Base-by-base conservation (phyloP, 108 stramenopile species). In the Bacterosira constricta region DNA sequence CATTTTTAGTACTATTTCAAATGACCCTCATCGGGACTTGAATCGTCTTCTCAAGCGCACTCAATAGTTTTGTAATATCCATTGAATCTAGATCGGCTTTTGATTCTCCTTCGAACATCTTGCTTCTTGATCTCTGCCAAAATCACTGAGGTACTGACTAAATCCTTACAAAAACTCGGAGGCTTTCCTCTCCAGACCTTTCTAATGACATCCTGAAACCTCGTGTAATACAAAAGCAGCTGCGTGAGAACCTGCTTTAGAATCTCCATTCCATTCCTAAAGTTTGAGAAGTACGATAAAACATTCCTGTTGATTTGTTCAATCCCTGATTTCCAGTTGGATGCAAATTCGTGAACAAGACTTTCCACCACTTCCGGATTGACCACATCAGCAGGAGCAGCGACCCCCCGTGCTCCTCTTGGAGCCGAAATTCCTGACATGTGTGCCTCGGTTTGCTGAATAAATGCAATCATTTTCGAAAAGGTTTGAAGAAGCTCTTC, bases 221-320 rank as follows among this genome's bases (percentile, higher is more conserved):
- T 72, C 18, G 97, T 98, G 82, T 98, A 98, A 76, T 98, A 98
- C 35, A 98, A 72, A 2, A 99, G 86, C 23, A 98, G 77, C 75
- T 98, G 98, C 35, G 97, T 98, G 60, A 98, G 72, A 13, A 96
- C 96, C 83, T 98, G 96, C 85, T 99, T 99, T 37, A 99, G 82
- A 60, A 99, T 96, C 63, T 98, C 99, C 97, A 98, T 97, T 18
- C 97, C 97, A 71, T 98, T 97, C 17, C 94, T 80, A 85, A 97
- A 97, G 81, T 99, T 98, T 32, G 95, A 93, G 85, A 98, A 99
- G 63, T 93, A 97, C 11, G 87, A 83, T 26, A 98, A 73, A 2
- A 99, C 99, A 73, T 97, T 94, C 23, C 96, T 80, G 79, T 99
- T 97, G 81, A 98, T 96, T 46, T 81, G 86, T 71, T 95, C 94